Percentiles rank a stretch among this genome's conserved stretches.
Evolutionary conservation across 495 filamentous ascomycete species (phyloP).

Genomic region (Aspergillus biplanus): DNA sequence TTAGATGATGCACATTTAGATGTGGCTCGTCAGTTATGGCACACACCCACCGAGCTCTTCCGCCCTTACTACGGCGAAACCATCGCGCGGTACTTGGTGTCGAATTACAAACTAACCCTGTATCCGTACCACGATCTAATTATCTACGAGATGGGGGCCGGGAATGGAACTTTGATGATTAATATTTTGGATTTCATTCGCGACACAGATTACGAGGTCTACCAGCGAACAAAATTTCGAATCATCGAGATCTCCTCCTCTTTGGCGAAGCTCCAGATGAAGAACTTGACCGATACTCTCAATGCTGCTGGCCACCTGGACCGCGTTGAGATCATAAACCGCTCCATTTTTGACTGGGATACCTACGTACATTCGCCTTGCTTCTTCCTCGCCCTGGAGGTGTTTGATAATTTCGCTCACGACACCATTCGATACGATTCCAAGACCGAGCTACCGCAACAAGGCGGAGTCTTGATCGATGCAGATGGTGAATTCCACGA

Average conservation of each 20-base stretch:
- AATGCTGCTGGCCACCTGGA: slow-evolving; percentile 72
- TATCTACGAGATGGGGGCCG: slow-evolving; percentile 98
- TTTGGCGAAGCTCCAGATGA: slow-evolving; percentile 76
- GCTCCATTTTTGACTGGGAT: slow-evolving; percentile 93
- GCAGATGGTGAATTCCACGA: slow-evolving; percentile 87
- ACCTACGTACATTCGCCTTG: slow-evolving; percentile 83
- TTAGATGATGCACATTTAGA: slow-evolving; percentile 73
- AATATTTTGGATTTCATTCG: slow-evolving; percentile 98
- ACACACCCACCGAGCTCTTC: slow-evolving; percentile 97
- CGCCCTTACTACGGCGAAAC: slow-evolving; percentile 96
- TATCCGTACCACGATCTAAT: slow-evolving; percentile 97
- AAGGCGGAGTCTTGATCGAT: slow-evolving; percentile 87
- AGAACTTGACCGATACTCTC: slow-evolving; percentile 66
- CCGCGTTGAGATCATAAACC: slow-evolving; percentile 92
- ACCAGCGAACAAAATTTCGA: slow-evolving; percentile 89
- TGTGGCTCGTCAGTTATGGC: slow-evolving; percentile 90
- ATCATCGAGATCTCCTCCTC: slow-evolving; percentile 91
- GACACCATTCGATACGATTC: slow-evolving; percentile 89
- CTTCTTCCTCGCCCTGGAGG: slow-evolving; percentile 98
- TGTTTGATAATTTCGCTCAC: slow-evolving; percentile 98
- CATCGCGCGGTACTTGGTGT: slow-evolving; percentile 89
- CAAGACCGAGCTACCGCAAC: slow-evolving; percentile 72
- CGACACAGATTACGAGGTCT: slow-evolving; percentile 84
- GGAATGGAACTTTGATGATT: slow-evolving; percentile 96
- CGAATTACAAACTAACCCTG: slow-evolving; percentile 91